Base-by-base conservation (phyloP, 2,329 filamentous ascomycete genomes). In the Alternaria rosae region DNA sequence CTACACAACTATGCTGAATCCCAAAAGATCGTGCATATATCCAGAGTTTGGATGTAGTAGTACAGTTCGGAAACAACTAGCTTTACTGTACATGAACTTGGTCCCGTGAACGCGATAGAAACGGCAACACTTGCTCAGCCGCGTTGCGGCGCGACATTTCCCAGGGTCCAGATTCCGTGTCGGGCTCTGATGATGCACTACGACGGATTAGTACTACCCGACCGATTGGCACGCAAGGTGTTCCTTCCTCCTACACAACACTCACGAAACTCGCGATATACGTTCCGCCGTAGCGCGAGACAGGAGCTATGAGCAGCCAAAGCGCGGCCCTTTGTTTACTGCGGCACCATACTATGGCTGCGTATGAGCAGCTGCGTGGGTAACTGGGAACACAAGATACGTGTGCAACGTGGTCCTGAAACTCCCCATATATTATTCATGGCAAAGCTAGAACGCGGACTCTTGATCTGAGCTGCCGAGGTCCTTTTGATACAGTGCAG, bases 131-230 rank as follows among this genome's bases (percentile, higher is more conserved):
- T 25, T 38, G 50, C 54, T 43, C 41, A 32, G 47, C 28, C 43
- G 54, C 55, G 21, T 21, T 26, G 15, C 21, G 45, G 26, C 13
- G 35, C 50, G 28, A 30, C 20, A 38, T 9, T 35, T 38, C n/a
- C 17, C 41, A 59, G 43, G 43, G 51, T 59, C 57, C 57, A 59
- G 51, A 43, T 59, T 52, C 43, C 50, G 43, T 47, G 20, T 41
- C 43, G 21, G 51, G 51, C 42, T 50, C 35, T 42, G 35, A 20
- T 5, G 21, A 54, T 30, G 52, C 52, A 43, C 35, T 44, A 54
- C 51, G 35, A 54, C 38, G 8, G n/a, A 54, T 43, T 12, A 6
- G 35, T 38, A 11, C 51, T 43, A 21, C 35, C 17, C 25, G 35
- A 54, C 20, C 20, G 23, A 42, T 54, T 28, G 9, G n/a, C 45